A percentile compares a stretch with the other conserved stretches of the same genome.
Conservation (phyloP, 2,329 filamentous ascomycete species). For the Sporothrix inflata region DNA sequence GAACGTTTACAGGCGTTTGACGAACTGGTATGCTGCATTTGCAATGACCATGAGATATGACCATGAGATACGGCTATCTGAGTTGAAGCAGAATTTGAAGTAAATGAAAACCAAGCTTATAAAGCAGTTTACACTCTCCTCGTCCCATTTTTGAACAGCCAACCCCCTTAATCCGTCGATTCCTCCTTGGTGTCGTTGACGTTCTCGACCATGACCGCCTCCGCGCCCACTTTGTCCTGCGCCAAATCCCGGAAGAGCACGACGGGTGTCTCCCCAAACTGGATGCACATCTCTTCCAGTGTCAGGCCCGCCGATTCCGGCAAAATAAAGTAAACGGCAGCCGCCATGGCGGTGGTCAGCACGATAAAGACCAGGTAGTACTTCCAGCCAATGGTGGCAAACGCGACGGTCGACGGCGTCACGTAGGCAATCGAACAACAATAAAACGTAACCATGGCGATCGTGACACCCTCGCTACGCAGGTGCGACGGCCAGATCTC, state of each 20-base stretch:
- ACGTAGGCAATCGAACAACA: background rate
- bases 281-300: background rate
- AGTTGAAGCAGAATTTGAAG: too few species aligned
- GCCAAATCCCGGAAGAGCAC: background rate
- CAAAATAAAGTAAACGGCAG: background rate
- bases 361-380: background rate
- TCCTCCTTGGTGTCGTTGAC: background rate
- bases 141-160: too few species aligned
- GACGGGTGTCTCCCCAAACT: background rate
- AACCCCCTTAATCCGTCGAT: too few species aligned
- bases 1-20: too few species aligned
- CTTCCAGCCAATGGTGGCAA: background rate
- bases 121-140: too few species aligned
- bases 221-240: background rate
- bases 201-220: background rate
- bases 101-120: too few species aligned
- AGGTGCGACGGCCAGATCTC: background rate
- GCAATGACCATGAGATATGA: too few species aligned
- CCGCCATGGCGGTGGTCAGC: background rate
- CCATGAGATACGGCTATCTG: too few species aligned
- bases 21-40: too few species aligned
- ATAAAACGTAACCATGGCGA: background rate
- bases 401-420: background rate
- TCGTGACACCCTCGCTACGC: background rate
- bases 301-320: background rate